Evolutionary conservation across 768 basidiomycete species (phyloP).

Genomic region (Kockovaella imperatae): DNA sequence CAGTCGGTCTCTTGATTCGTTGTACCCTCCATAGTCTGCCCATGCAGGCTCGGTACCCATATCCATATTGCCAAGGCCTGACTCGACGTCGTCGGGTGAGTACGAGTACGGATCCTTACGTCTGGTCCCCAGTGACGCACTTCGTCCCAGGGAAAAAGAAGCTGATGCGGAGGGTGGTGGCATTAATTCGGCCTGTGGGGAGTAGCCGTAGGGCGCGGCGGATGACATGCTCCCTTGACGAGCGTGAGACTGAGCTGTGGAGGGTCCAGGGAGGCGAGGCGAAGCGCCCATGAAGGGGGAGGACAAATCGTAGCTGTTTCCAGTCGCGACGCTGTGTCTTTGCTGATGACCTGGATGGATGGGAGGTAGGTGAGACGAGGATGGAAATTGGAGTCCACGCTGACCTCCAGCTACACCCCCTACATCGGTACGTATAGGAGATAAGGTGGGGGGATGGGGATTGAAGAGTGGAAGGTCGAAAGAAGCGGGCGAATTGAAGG

Average conservation of each 20-base stretch:
- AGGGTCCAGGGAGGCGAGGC: slow-evolving; percentile 4
- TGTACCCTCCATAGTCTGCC: slow-evolving; percentile 3
- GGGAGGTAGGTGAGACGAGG: too few species aligned
- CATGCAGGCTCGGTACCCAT: slow-evolving; percentile 11
- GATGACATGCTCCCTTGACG: slow-evolving; percentile 9
- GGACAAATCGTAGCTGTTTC: too few species aligned
- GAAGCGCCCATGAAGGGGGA: too few species aligned
- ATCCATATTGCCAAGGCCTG: slow-evolving; percentile 37
- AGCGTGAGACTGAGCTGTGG: slow-evolving; percentile 4
- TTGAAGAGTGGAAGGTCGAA: slow-evolving; percentile 36
- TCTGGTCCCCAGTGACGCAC: slow-evolving; percentile 36
- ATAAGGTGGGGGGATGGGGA: slow-evolving; percentile 16
- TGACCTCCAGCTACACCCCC: too few species aligned
- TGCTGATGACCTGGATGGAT: background rate
- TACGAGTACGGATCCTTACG: slow-evolving; percentile 41
- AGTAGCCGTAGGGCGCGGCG: slow-evolving; percentile 1
- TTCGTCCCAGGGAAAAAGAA: slow-evolving; percentile 30
- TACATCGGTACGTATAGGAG: too few species aligned
- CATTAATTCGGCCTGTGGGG: slow-evolving; percentile 16
- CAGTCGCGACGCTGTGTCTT: background rate
- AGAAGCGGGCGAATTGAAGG: slow-evolving; percentile 12
- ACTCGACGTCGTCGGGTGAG: slow-evolving; percentile 41
- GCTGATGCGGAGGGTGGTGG: slow-evolving; percentile 19
- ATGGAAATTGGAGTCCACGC: too few species aligned
- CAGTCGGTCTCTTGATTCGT: slow-evolving; percentile 1